Conservation (phyloP, 306 rosid species). For the Quercus alba region DNA sequence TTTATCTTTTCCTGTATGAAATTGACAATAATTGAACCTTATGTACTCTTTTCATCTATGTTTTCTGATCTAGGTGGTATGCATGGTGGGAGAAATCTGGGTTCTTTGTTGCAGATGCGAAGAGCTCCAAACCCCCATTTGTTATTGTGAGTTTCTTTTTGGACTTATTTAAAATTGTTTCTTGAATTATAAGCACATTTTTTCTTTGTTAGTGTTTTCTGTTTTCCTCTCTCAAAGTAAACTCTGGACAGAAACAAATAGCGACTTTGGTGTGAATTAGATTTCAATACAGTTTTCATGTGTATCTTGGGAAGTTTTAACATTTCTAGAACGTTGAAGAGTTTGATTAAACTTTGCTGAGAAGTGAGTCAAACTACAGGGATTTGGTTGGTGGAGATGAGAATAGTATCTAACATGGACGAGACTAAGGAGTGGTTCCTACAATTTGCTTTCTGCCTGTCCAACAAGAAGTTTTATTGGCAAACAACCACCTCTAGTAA, state of each 20-base stretch:
- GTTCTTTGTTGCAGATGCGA: conserved; percentile 75
- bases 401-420: not conserved
- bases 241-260: not conserved
- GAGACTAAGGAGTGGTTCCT: not conserved
- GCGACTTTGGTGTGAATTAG: not conserved
- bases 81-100: conserved; percentile 90
- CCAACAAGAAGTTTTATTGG: not conserved
- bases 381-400: not conserved
- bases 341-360: not conserved
- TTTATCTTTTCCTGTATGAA: not conserved
- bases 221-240: not conserved
- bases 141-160: conserved; percentile 62
- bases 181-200: not conserved
- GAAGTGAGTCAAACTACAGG: not conserved
- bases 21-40: not conserved
- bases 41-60: conserved; percentile 1
- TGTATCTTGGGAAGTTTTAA: not conserved
- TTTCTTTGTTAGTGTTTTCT: not conserved
- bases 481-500: not conserved
- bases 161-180: conserved; percentile 13
- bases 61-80: conserved; percentile 75
- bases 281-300: not conserved
- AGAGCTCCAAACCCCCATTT: conserved; percentile 80
- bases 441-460: not conserved
- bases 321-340: not conserved